phyloP scores from a whole-genome alignment of 2,329 filamentous ascomycete genomes.

The Fusarium sp. region DNA sequence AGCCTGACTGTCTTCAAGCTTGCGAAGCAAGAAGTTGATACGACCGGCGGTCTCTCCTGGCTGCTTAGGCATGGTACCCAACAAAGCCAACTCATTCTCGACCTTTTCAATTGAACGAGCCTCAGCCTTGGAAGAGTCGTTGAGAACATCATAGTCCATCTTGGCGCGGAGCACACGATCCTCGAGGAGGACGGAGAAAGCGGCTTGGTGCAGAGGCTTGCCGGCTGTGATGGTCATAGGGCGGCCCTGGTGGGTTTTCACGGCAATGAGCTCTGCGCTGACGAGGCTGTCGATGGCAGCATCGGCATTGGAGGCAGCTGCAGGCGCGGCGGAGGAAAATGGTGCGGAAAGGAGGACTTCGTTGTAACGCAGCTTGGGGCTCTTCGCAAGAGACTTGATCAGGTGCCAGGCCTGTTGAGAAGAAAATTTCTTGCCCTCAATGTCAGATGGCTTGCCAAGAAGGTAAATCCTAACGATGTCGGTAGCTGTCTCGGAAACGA shows the following conservation, averaged over 20 bases:
- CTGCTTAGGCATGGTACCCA: conserved; percentile 77
- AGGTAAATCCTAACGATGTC: conserved; percentile 96
- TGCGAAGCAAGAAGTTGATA: conserved; percentile 77
- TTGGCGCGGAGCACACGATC: conserved; percentile 79
- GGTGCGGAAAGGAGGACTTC: conserved; percentile 81
- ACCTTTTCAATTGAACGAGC: conserved; percentile 79
- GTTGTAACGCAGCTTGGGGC: conserved; percentile 81
- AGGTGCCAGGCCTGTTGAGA: conserved; percentile 91
- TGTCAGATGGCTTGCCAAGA: conserved; percentile 64
- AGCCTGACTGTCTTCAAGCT: conserved; percentile 77
- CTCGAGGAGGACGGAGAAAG: conserved; percentile 76
- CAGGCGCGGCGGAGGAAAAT: conserved; percentile 64
- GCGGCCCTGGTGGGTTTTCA: conserved; percentile 78
- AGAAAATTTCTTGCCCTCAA: conserved; percentile 74
- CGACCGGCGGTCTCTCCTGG: conserved; percentile 74
- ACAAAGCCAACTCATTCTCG: conserved; percentile 77
- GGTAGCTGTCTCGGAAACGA: conserved; percentile 86
- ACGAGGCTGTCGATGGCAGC: conserved; percentile 81
- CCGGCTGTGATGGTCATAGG: conserved; percentile 82
- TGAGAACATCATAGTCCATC: conserved; percentile 77
- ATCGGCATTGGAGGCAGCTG: conserved; percentile 70
- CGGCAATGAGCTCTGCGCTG: conserved; percentile 85
- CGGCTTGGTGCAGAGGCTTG: conserved; percentile 86
- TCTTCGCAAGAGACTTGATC: conserved; percentile 79
- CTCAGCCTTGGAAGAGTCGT: conserved; percentile 77